Conservation (phyloP, 352 stramenopile species). For the Phytophthora kernoviae region DNA sequence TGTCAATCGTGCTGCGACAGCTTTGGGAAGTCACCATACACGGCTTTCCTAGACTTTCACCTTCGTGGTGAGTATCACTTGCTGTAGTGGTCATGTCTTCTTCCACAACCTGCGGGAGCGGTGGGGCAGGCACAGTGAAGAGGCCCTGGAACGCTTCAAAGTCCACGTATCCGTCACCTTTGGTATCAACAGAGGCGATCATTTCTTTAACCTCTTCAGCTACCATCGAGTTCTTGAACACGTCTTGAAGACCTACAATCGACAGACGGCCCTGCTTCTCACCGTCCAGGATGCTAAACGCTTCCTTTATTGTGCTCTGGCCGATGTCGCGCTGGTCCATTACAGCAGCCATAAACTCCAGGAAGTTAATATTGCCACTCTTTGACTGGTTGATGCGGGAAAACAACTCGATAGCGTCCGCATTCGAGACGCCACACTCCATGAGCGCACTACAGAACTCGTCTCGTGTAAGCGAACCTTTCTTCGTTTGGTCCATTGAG, state of each 20-base stretch:
- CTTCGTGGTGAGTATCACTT: slow-evolving; percentile 18
- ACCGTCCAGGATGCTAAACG: slow-evolving; percentile 88
- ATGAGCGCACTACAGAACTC: slow-evolving; percentile 94
- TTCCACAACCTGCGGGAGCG: slow-evolving; percentile 46
- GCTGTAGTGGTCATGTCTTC: slow-evolving; percentile 25
- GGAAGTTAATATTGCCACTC: slow-evolving; percentile 91
- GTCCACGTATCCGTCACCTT: slow-evolving; percentile 82
- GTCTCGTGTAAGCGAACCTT: slow-evolving; percentile 88
- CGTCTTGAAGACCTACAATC: slow-evolving; percentile 85
- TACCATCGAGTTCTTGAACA: slow-evolving; percentile 90
- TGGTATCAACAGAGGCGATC: slow-evolving; percentile 86
- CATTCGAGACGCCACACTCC: slow-evolving; percentile 76
- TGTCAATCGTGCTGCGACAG: slow-evolving; percentile 26
- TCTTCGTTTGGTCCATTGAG: slow-evolving; percentile 86
- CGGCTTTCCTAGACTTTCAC: slow-evolving; percentile 28
- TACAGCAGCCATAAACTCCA: slow-evolving; percentile 95
- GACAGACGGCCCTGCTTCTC: slow-evolving; percentile 93
- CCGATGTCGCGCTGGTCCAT: slow-evolving; percentile 90
- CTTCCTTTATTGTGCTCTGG: slow-evolving; percentile 93
- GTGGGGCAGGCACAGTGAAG: slow-evolving; percentile 44
- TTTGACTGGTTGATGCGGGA: slow-evolving; percentile 82
- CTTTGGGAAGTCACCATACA: slow-evolving; percentile 20
- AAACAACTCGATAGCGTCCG: slow-evolving; percentile 84
- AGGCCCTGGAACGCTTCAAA: slow-evolving; percentile 92
- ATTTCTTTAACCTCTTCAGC: slow-evolving; percentile 90